A percentile compares a stretch with the other conserved stretches of the same genome.
phyloP scores from a whole-genome alignment of 305 asterid species.

The Plantago coronopus region DNA sequence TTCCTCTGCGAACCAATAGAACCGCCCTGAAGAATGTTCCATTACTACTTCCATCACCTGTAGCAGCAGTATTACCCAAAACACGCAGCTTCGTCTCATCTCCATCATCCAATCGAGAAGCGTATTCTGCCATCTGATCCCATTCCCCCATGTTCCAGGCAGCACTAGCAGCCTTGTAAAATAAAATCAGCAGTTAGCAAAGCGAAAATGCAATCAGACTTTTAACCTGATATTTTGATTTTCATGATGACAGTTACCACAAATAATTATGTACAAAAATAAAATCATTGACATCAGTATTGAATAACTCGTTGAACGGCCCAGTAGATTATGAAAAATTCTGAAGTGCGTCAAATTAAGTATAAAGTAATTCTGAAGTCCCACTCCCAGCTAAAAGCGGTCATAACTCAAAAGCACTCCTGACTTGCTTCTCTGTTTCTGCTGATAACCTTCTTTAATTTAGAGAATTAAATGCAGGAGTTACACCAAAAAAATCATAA shows the following conservation, averaged over 20 bases:
- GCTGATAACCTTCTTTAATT: too few species aligned
- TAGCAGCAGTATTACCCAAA: slow-evolving; percentile 93
- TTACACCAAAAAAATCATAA: too few species aligned
- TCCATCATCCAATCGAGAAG: slow-evolving; percentile 95
- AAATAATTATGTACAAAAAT: neutral
- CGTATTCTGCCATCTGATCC: slow-evolving; percentile 99
- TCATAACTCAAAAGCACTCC: too few species aligned
- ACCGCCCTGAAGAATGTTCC: slow-evolving; percentile 94
- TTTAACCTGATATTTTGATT: neutral
- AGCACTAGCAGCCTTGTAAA: slow-evolving; percentile 84
- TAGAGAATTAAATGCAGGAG: too few species aligned
- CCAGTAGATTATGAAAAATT: neutral
- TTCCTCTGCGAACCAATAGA: slow-evolving; percentile 83
- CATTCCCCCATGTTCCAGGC: slow-evolving; percentile 99
- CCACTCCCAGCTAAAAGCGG: too few species aligned
- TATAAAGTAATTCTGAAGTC: too few species aligned
- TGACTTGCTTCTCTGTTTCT: too few species aligned
- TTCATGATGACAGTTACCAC: neutral
- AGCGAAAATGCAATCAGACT: slow-evolving; percentile 13
- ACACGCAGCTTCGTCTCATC: slow-evolving; percentile 91
- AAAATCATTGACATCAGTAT: neutral
- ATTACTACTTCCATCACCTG: slow-evolving; percentile 93
- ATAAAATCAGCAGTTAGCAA: slow-evolving; percentile 22
- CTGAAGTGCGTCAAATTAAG: too few species aligned
- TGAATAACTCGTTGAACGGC: neutral